These are phyloP conservation scores for Chaetomiaceae sp. DNA, from an alignment of 2,329 filamentous ascomycete species.

Conservation along the genomic window DNA sequence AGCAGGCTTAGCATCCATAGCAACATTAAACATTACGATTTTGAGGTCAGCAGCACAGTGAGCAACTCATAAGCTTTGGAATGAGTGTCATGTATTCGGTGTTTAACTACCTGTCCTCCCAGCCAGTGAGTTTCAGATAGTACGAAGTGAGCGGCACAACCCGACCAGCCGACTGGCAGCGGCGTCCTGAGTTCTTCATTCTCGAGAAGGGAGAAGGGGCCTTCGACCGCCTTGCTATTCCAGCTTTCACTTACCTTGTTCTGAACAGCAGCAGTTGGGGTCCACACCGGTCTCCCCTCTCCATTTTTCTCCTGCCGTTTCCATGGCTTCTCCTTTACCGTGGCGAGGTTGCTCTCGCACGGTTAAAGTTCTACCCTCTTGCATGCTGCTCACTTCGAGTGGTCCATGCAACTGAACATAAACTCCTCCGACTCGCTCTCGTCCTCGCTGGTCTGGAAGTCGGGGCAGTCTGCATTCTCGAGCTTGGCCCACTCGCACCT, in stretches of 20 bases:
- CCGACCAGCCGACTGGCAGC: not conserved
- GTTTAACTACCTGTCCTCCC: not conserved
- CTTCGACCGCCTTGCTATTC: not conserved
- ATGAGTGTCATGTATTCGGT: too few species aligned
- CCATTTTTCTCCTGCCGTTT: not conserved
- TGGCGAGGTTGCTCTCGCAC: too few species aligned
- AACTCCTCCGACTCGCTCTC: not conserved
- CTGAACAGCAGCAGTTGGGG: not conserved
- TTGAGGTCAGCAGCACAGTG: too few species aligned
- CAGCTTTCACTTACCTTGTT: too few species aligned
- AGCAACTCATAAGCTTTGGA: too few species aligned
- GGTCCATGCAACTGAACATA: conserved; percentile 3
- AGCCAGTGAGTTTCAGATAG: not conserved
- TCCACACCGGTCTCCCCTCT: not conserved
- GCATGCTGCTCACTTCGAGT: not conserved
- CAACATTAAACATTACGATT: too few species aligned
- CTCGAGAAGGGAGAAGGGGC: not conserved
- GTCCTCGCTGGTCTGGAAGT: conserved; percentile 12
- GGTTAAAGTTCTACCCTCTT: not conserved
- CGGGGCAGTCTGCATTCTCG: conserved; percentile 7
- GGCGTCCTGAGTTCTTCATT: not conserved
- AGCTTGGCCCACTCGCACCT: conserved; percentile 12
- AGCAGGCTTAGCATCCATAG: too few species aligned
- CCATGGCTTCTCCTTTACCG: not conserved
- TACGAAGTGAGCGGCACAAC: not conserved